Conservation (phyloP, 2,329 filamentous ascomycete genomes). For the Davidsoniella eucalypti region DNA sequence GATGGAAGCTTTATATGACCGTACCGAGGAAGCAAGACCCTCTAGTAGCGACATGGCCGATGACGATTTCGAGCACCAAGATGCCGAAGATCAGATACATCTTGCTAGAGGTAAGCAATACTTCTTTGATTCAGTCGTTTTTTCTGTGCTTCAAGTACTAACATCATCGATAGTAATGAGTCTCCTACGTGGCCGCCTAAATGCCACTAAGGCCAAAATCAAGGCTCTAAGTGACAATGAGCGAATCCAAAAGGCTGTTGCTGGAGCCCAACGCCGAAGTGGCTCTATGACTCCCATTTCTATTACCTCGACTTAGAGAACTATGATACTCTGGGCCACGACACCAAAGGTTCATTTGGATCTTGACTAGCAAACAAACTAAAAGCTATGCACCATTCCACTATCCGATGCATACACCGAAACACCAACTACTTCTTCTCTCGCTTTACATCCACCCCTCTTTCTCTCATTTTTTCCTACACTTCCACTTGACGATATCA, state of each 20-base stretch:
- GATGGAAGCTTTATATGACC: slow-evolving; percentile 86
- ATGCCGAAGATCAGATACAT: slow-evolving; percentile 53
- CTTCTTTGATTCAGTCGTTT: not conserved
- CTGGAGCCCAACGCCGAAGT: slow-evolving; percentile 8
- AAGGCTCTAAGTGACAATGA: slow-evolving; percentile 6
- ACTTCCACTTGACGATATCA: not conserved
- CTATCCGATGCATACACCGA: too few species aligned
- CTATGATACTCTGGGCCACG: too few species aligned
- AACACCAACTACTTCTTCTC: too few species aligned
- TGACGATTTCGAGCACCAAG: slow-evolving; percentile 22
- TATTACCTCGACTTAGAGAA: slow-evolving; percentile 7
- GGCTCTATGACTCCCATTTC: slow-evolving; percentile 11
- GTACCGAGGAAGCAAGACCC: slow-evolving; percentile 41
- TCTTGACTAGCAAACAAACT: too few species aligned
- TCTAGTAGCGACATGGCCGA: slow-evolving; percentile 17
- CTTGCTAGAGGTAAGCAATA: slow-evolving; percentile 50
- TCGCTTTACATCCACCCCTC: not conserved
- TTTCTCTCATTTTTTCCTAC: not conserved
- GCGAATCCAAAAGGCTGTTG: not conserved
- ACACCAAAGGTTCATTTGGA: too few species aligned
- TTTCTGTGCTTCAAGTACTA: not conserved
- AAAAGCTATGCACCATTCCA: too few species aligned
- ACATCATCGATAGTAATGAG: not conserved
- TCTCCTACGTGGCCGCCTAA: slow-evolving; percentile 1
- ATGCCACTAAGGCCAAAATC: slow-evolving; percentile 5